Base-by-base conservation (phyloP, 2,329 filamentous ascomycete species). In the Talaromyces islandicus region DNA sequence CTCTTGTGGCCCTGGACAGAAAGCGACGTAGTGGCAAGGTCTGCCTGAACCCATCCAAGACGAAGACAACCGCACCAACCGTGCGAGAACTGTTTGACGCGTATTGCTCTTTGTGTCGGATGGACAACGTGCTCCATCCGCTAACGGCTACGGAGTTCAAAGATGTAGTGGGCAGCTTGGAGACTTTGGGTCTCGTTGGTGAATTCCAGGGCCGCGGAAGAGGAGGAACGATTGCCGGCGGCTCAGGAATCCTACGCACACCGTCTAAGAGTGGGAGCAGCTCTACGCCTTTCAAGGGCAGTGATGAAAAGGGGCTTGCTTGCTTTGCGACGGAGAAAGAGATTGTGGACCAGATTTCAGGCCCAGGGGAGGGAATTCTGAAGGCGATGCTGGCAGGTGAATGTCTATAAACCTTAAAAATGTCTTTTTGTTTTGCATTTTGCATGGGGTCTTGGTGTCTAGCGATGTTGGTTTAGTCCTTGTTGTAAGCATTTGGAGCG, bases 81-180 rank as follows among this genome's bases (percentile, higher is more conserved):
- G 83, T 96, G 71, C 95, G 92, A 75, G 83, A 84, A 58, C 79
- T 97, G 5, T 97, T 91, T 73, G 88, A 91, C 62, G 87, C 90
- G 2, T 99, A 99, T 75, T 87, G 85, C 60, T 79, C 83, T 35
- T 81, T 97, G 17, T 99, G 94, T 76, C 93, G 86, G 60, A 85
- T 86, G 38, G 93, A 97, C 68, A 90, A 92, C n/a, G 81, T 95
- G 10, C 83, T 99, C 2, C 92, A 96, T 66, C 90, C 93, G 0
- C 83, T 99, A 2, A 94, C 91, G 1, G 89, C 85, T 69, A 94
- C 91, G 5, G 94, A 99, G 73, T 99, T 99, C 74, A 86, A 92
- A 60, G 94, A 99, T 74, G 92, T 99, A 5, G 82, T 97, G 21
- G 87, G 89, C 38, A 95, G 91, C 67, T 77, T 99, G 57, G 94